These are phyloP conservation scores for Botrytis fragariae DNA, from an alignment of 2,329 filamentous ascomycete species.

Conservation along the genomic window DNA sequence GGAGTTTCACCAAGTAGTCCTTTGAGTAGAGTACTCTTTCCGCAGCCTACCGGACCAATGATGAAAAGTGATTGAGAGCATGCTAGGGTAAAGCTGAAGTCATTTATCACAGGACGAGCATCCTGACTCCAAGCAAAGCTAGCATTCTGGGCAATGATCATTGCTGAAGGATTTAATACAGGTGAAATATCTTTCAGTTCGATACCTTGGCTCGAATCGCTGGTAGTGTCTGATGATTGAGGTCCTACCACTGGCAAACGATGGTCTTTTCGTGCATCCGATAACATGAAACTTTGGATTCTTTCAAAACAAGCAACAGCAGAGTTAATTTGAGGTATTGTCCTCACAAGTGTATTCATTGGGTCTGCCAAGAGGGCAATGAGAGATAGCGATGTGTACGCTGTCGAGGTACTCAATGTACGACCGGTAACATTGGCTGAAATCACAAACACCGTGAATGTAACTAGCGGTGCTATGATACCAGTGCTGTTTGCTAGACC, in stretches of 20 bases:
- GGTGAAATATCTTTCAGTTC: slow-evolving; percentile 21
- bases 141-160: slow-evolving; percentile 31
- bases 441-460: slow-evolving; percentile 43
- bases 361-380: slow-evolving; percentile 43
- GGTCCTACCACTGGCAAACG: slow-evolving; percentile 25
- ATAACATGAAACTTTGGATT: slow-evolving; percentile 41
- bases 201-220: slow-evolving; percentile 4
- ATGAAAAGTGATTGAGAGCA: slow-evolving; percentile 32
- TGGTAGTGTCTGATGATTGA: not conserved
- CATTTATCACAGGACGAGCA: slow-evolving; percentile 23
- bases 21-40: slow-evolving; percentile 37
- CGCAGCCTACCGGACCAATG: slow-evolving; percentile 38
- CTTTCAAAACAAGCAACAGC: slow-evolving; percentile 44
- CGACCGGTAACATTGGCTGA: slow-evolving; percentile 34
- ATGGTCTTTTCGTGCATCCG: slow-evolving; percentile 27
- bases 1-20: slow-evolving; percentile 36
- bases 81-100: slow-evolving; percentile 26
- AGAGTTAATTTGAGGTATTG: slow-evolving; percentile 41
- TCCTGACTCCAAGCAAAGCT: slow-evolving; percentile 30
- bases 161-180: not conserved
- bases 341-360: slow-evolving; percentile 43
- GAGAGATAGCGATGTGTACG: slow-evolving; percentile 46
- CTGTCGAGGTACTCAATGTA: slow-evolving; percentile 31
- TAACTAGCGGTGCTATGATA: slow-evolving; percentile 41
- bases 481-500: slow-evolving; percentile 30